phyloP scores from a whole-genome alignment of 1,139 yeast species.

The Suhomyces ambrosiae region DNA sequence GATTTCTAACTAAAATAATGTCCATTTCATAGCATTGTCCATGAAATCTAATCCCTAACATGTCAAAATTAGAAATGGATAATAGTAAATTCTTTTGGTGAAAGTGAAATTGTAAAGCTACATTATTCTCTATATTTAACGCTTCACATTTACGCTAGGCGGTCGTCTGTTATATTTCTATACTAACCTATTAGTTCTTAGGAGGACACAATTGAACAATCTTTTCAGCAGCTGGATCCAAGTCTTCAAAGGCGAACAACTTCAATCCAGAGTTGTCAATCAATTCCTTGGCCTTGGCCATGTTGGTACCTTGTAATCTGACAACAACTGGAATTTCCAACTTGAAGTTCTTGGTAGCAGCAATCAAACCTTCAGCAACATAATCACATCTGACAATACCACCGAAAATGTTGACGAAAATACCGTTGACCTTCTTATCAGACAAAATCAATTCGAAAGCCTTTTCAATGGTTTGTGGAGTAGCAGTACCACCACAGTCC shows the following conservation, averaged over 20 bases:
- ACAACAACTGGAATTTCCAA: constrained; percentile 94
- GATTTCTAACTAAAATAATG: too few species aligned
- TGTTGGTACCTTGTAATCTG: constrained; percentile 97
- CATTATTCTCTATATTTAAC: too few species aligned
- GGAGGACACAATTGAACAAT: constrained; percentile 70
- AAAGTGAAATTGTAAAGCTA: too few species aligned
- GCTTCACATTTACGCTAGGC: too few species aligned
- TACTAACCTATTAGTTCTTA: constrained; percentile 10
- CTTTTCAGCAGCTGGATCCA: constrained; percentile 97
- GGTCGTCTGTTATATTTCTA: constrained; percentile 1
- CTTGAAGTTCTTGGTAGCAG: constrained; percentile 35
- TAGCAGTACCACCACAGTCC: constrained; percentile 99
- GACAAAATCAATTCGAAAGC: constrained; percentile 93
- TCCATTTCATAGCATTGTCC: too few species aligned
- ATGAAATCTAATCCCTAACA: too few species aligned
- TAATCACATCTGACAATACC: constrained; percentile 99
- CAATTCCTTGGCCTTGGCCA: constrained; percentile 84
- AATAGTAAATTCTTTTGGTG: too few species aligned
- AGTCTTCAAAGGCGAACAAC: constrained; percentile 87
- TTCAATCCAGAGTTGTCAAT: constrained; percentile 88
- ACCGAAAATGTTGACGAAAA: constrained; percentile 97
- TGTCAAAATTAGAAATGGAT: too few species aligned
- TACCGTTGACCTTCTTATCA: constrained; percentile 89
- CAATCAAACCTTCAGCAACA: constrained; percentile 83
- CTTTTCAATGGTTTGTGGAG: constrained; percentile 95